Percentiles rank a stretch among this genome's conserved stretches.
phyloP scores from a whole-genome alignment of 345 rosid genomes.

The Durio zibethinus region DNA sequence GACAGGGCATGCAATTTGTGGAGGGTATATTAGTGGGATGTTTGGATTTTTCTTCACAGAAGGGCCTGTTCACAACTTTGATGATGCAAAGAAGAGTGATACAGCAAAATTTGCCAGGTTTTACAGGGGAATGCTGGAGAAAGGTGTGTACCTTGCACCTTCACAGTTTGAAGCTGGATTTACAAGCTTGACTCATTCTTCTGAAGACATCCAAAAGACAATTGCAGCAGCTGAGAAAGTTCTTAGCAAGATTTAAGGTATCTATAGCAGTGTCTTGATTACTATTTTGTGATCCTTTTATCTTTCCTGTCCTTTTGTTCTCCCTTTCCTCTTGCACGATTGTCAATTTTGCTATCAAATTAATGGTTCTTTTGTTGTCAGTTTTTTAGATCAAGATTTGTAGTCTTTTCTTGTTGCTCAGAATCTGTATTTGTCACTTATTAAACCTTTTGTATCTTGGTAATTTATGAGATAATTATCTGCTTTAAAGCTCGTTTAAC shows the following conservation, averaged over 20 bases:
- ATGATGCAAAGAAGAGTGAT: conserved; percentile 84
- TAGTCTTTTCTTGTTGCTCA: background rate
- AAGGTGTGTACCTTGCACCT: conserved; percentile 96
- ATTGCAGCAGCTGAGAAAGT: conserved; percentile 82
- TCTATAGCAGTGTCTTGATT: background rate
- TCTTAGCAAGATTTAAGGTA: conserved; percentile 49
- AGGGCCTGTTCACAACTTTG: conserved; percentile 78
- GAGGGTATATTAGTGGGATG: conserved; percentile 81
- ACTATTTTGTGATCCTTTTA: background rate
- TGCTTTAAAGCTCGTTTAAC: background rate
- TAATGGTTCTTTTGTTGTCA: background rate
- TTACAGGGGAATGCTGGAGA: conserved; percentile 75
- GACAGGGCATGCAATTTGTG: conserved; percentile 87
- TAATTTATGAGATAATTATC: conserved; percentile 16
- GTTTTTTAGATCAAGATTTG: background rate
- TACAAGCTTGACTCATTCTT: conserved; percentile 83
- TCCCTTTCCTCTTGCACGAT: too few species aligned
- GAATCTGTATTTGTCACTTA: background rate
- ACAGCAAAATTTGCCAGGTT: conserved; percentile 72
- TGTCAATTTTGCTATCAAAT: conserved; percentile 23
- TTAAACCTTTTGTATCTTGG: background rate
- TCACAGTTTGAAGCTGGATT: conserved; percentile 97
- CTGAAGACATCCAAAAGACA: conserved; percentile 69
- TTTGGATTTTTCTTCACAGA: conserved; percentile 95
- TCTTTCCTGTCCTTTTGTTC: background rate